Percentiles rank a stretch among this genome's conserved stretches.
These are phyloP conservation scores for Parasitella parasitica DNA, from an alignment of 371 early-diverging fungal species.

Conservation along the genomic window DNA sequence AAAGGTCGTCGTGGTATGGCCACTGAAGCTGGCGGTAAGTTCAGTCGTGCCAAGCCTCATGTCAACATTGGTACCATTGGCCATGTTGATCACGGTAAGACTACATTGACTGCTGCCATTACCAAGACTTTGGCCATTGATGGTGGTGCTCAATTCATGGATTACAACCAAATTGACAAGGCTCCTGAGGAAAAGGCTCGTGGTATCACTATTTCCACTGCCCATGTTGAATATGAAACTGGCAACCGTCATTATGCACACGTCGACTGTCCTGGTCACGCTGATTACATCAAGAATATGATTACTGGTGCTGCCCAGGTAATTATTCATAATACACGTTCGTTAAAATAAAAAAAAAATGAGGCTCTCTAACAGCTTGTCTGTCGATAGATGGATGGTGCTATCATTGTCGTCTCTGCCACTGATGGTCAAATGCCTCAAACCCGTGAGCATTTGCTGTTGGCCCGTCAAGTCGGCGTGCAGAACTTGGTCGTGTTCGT, in stretches of 20 bases:
- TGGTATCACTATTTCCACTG: slow-evolving; percentile 96
- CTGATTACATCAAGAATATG: slow-evolving; percentile 99
- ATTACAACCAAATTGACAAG: slow-evolving; percentile 96
- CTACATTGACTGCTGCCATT: slow-evolving; percentile 99
- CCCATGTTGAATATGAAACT: slow-evolving; percentile 97
- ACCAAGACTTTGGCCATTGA: slow-evolving; percentile 87
- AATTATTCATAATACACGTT: no score
- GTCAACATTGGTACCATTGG: slow-evolving; percentile 99
- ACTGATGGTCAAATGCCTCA: slow-evolving; percentile 96
- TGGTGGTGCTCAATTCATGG: slow-evolving; percentile 87
- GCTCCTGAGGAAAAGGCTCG: slow-evolving; percentile 97
- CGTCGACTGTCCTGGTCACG: slow-evolving; percentile 99
- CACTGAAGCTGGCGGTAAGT: slow-evolving; percentile 54
- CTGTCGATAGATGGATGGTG: slow-evolving; percentile 85
- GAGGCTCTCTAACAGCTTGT: not conserved
- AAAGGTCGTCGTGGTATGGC: slow-evolving; percentile 48
- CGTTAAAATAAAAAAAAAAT: no score
- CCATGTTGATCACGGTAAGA: slow-evolving; percentile 99
- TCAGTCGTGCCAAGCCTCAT: slow-evolving; percentile 89
- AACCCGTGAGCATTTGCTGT: slow-evolving; percentile 96
- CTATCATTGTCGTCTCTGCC: slow-evolving; percentile 98
- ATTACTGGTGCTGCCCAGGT: slow-evolving; percentile 98
- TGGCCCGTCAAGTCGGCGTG: slow-evolving; percentile 97
- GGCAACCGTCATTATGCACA: slow-evolving; percentile 90
- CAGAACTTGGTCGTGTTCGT: slow-evolving; percentile 95